These are phyloP conservation scores for Penicillium turbatum DNA, from an alignment of 495 filamentous ascomycete species.

Conservation along the genomic window DNA sequence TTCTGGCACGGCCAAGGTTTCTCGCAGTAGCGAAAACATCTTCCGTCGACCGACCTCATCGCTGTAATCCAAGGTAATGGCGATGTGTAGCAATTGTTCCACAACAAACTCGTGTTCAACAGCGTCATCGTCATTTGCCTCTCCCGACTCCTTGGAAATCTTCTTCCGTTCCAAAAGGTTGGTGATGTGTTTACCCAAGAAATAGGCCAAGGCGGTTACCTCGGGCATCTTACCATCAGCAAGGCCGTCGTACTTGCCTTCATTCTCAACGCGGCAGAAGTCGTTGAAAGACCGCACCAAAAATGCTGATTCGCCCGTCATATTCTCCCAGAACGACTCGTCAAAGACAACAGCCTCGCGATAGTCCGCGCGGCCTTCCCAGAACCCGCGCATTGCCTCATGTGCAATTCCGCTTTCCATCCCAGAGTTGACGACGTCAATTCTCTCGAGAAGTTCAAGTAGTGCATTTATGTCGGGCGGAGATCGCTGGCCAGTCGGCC, in stretches of 20 bases:
- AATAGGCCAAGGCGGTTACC: constrained; percentile 81
- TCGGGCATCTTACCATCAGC: constrained; percentile 93
- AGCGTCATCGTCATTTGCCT: constrained; percentile 72
- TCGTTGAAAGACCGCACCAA: constrained; percentile 88
- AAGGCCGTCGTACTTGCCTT: constrained; percentile 64
- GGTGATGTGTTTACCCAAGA: constrained; percentile 73
- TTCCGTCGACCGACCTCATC: constrained; percentile 92
- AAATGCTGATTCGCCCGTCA: constrained; percentile 83
- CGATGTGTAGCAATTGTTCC: constrained; percentile 90
- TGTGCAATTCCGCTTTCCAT: constrained; percentile 83
- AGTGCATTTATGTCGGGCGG: constrained; percentile 70
- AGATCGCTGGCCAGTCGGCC: constrained; percentile 44
- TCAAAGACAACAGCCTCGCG: constrained; percentile 75
- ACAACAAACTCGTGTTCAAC: constrained; percentile 90
- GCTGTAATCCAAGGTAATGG: constrained; percentile 84
- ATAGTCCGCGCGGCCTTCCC: constrained; percentile 91
- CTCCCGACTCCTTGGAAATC: constrained; percentile 48
- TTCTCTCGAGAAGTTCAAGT: constrained; percentile 86
- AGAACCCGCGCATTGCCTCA: constrained; percentile 92
- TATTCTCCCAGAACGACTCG: constrained; percentile 80
- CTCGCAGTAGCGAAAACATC: constrained; percentile 87
- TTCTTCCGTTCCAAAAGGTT: constrained; percentile 66
- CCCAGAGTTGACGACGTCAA: constrained; percentile 87
- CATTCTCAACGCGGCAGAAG: constrained; percentile 70
- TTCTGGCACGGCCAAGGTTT: constrained; percentile 78